These are phyloP conservation scores for Dendrobium nobile DNA, from an alignment of 106 monocot genomes.

Conservation along the genomic window DNA sequence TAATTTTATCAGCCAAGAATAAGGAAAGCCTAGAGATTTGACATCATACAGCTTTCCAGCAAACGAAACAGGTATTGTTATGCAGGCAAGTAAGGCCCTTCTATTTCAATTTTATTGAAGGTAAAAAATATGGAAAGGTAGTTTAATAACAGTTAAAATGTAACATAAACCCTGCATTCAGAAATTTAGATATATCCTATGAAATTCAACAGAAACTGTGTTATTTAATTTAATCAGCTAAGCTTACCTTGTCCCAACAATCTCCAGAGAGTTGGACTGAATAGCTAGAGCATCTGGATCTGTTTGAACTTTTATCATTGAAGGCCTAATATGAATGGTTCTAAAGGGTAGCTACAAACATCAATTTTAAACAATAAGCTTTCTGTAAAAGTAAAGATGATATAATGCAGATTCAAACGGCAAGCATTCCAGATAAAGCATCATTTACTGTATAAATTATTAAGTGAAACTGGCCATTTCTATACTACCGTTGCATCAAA, in stretches of 20 bases:
- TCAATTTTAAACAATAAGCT: background rate
- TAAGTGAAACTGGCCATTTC: too few relatives aligned
- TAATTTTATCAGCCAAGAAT: too few relatives aligned
- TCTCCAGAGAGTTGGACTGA: constrained; percentile 55
- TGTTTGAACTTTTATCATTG: constrained; percentile 61
- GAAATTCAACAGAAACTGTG: background rate
- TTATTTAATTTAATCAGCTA: background rate
- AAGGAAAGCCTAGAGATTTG: background rate
- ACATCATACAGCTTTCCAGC: background rate
- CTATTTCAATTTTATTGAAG: background rate
- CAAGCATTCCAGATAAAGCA: background rate
- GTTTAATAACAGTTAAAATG: background rate
- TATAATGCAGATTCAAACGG: background rate
- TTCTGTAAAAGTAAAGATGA: background rate
- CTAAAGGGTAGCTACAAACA: constrained; percentile 43
- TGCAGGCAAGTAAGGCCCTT: background rate
- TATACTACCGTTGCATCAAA: too few relatives aligned
- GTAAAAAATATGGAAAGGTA: background rate
- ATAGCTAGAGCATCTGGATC: constrained; percentile 23
- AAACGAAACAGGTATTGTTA: background rate
- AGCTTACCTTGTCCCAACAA: constrained; percentile 58
- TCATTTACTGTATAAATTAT: background rate
- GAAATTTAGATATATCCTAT: background rate
- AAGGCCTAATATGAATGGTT: constrained; percentile 53
- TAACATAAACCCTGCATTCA: background rate